Conservation (phyloP, 2,329 filamentous ascomycete genomes). For the Fusarium sp. region DNA sequence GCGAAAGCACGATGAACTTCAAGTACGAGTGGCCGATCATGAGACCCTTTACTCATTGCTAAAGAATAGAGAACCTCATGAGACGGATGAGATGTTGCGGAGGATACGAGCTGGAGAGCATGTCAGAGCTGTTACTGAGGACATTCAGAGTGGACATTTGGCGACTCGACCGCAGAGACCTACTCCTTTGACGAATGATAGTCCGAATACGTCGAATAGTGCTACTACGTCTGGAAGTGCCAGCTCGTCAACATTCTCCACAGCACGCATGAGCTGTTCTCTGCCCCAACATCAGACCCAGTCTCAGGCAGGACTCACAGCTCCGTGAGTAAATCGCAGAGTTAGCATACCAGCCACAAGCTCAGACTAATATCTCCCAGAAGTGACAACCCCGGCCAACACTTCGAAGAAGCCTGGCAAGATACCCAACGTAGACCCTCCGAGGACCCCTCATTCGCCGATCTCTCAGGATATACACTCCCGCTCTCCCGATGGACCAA, state of each 20-base stretch:
- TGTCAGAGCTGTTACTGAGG: constrained; percentile 7
- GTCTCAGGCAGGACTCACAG: constrained; percentile 1
- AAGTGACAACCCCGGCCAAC: not conserved
- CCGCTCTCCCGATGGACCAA: constrained; percentile 29
- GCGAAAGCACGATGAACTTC: constrained; percentile 20
- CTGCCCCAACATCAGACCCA: not conserved
- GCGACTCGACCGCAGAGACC: not conserved
- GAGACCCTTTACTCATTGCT: constrained; percentile 20
- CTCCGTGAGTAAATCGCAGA: constrained; percentile 8
- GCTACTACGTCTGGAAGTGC: not conserved
- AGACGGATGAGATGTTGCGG: constrained; percentile 24
- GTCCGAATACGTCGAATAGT: constrained; percentile 1
- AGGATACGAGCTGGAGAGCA: constrained; percentile 24
- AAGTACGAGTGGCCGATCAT: constrained; percentile 1
- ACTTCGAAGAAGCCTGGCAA: constrained; percentile 13
- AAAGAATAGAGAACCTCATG: constrained; percentile 4
- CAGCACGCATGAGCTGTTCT: not conserved
- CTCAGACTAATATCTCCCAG: not conserved
- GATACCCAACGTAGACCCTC: not conserved
- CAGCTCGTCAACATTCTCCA: not conserved
- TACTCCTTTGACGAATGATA: not conserved
- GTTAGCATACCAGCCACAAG: not conserved
- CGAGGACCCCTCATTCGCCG: not conserved
- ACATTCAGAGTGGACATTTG: not conserved
- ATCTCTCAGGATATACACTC: constrained; percentile 8